Base-by-base conservation (phyloP, 2,329 filamentous ascomycete genomes). In the Ophiostoma quercus region DNA sequence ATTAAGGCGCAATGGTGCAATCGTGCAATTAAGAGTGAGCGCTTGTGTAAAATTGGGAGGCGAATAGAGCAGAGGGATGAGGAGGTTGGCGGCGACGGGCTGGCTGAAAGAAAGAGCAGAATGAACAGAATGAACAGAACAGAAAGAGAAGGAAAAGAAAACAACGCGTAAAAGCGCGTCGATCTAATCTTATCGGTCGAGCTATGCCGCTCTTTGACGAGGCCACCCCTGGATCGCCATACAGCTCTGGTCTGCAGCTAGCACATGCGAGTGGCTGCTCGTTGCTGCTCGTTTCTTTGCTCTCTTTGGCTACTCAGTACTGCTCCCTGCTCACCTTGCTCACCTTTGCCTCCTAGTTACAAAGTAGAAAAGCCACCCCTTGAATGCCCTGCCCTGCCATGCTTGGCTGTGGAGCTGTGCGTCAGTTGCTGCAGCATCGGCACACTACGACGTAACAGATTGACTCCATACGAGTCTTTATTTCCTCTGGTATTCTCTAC, bases 121-220 rank as follows among this genome's bases (percentile, higher is more conserved):
- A 14, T n/a, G n/a, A n/a, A n/a, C n/a, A n/a, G 11, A 22, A 12
- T 14, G n/a, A 4, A 29, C 25, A 57, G 47, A 57, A 57, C 22
- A 12, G 11, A 22, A 51, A n/a, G 14, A 51, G 2, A 6, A 22
- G 1, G 3, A 9, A 19, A 63, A 37, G 22, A 63, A 14, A 63
- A 63, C n/a, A 57, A 25, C 51, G 51, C 51, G 51, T 57, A 57
- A 57, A 57, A 57, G 51, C 69, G 69, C 60, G 67, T 70, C 69
- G 68, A 70, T 70, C 71, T 70, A 67, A 71, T 71, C 71, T 70
- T 66, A 71, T 71, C 71, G 66, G 41, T 41, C 60, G 22, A 57
- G 65, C 66, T 41, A 39, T 22, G 8, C 11, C 12, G 39, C 39
- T 41, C 39, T 41, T 41, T 11, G 9, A 41, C 39, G 39, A 12